A percentile compares a stretch with the other conserved stretches of the same genome.
phyloP scores from a whole-genome alignment of 2,329 filamentous ascomycete species.

The Pyrenochaeta sp. region DNA sequence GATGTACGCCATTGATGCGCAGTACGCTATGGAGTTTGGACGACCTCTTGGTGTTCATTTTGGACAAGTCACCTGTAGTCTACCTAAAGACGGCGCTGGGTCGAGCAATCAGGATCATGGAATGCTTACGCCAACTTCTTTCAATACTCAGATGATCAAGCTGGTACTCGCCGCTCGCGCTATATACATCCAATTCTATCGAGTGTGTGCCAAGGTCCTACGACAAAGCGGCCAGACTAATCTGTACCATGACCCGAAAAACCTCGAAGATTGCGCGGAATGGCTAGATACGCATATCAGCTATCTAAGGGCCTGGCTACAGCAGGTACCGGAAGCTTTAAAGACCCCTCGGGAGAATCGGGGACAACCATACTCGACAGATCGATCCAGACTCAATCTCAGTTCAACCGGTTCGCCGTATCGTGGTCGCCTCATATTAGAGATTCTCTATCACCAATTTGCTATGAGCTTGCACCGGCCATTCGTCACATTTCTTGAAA shows the following conservation, averaged over 20 bases:
- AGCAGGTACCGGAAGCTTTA: conserved; percentile 50
- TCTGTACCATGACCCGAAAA: conserved; percentile 42
- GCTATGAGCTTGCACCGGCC: conserved; percentile 34
- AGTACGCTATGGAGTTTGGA: conserved; percentile 58
- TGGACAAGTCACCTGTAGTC: conserved; percentile 44
- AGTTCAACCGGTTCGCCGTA: conserved; percentile 7
- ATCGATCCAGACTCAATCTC: conserved; percentile 17
- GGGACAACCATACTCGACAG: conserved; percentile 26
- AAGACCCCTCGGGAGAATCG: conserved; percentile 14
- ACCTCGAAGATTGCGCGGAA: conserved; percentile 43
- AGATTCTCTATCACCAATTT: conserved; percentile 35
- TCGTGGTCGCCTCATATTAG: conserved; percentile 30
- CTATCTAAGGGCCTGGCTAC: conserved; percentile 43
- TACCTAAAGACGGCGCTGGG: conserved; percentile 46
- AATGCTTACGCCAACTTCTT: conserved; percentile 24
- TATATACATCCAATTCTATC: conserved; percentile 50
- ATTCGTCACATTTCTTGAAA: conserved; percentile 28
- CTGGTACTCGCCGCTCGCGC: conserved; percentile 45
- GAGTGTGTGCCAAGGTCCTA: conserved; percentile 33
- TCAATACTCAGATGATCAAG: conserved; percentile 49
- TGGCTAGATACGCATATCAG: conserved; percentile 37
- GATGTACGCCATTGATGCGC: conserved; percentile 57
- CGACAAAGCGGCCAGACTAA: conserved; percentile 19
- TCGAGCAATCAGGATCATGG: not conserved
- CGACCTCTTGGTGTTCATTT: conserved; percentile 53